phyloP scores from a whole-genome alignment of 176 grass and related monocot species.

The Stipa capillata region DNA sequence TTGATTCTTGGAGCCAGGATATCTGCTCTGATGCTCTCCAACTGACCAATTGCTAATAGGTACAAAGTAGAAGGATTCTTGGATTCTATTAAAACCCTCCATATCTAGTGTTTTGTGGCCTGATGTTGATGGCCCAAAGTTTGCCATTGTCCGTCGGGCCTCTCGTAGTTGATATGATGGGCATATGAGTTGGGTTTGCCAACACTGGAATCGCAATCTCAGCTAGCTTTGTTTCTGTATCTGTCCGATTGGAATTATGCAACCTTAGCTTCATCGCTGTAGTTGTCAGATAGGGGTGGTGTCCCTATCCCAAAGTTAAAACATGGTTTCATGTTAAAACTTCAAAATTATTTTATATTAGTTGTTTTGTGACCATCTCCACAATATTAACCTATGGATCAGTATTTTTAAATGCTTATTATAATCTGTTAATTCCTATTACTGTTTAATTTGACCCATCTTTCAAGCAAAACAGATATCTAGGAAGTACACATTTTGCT shows the following conservation, averaged over 20 bases:
- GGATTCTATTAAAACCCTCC: not conserved
- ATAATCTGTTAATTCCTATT: not conserved
- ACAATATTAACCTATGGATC: not conserved
- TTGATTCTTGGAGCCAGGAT: not conserved
- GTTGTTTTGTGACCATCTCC: not conserved
- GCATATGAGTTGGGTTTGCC: not conserved
- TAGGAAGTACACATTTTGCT: not conserved
- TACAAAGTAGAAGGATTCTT: not conserved
- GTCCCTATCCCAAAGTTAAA: not conserved
- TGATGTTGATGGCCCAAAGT: not conserved
- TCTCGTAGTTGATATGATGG: not conserved
- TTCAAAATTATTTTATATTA: too few species aligned
- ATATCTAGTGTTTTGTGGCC: not conserved
- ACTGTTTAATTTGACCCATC: too few species aligned
- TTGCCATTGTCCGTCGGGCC: not conserved
- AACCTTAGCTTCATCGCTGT: not conserved
- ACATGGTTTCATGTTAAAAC: not conserved
- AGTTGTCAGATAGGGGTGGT: not conserved
- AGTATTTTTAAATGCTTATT: not conserved
- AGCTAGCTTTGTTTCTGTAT: not conserved
- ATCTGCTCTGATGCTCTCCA: not conserved
- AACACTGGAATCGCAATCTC: not conserved
- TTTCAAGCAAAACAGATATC: conserved; percentile 2
- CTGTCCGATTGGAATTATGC: not conserved
- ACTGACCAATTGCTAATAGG: not conserved